phyloP scores from a whole-genome alignment of 2,329 filamentous ascomycete genomes.

The Epichloe brachyelytri region DNA sequence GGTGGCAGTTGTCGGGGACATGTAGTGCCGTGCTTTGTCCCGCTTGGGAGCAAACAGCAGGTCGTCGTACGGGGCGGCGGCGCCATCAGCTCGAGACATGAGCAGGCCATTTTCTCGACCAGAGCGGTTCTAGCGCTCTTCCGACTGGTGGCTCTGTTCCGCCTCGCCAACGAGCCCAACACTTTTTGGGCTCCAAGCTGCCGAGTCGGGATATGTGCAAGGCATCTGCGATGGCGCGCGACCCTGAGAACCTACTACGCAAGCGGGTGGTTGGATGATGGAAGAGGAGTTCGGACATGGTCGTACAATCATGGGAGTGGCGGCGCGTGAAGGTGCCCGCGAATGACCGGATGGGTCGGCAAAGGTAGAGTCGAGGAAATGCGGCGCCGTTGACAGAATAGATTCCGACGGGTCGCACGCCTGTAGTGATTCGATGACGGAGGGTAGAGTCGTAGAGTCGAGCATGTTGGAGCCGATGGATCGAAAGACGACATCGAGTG shows the following conservation, averaged over 20 bases:
- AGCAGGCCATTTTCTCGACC: constrained; percentile 5
- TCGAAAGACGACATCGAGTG: constrained; percentile 79
- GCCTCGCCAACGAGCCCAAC: constrained; percentile 29
- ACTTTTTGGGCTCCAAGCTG: constrained; percentile 26
- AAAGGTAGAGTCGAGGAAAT: constrained; percentile 70
- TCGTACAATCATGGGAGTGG: constrained; percentile 57
- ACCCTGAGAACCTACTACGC: constrained; percentile 12
- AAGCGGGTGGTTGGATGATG: constrained; percentile 10
- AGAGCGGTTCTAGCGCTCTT: constrained; percentile 19
- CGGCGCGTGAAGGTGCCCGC: constrained; percentile 49
- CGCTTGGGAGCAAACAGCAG: constrained; percentile 20
- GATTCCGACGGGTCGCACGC: constrained; percentile 73
- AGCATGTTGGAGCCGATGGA: constrained; percentile 63
- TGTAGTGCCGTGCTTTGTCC: constrained; percentile 18
- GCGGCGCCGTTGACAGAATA: constrained; percentile 56
- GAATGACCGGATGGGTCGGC: constrained; percentile 46
- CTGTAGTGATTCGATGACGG: constrained; percentile 60
- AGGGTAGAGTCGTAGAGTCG: constrained; percentile 42
- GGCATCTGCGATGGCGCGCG: constrained; percentile 8
- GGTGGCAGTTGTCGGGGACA: constrained; percentile 33
- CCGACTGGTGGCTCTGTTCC: constrained; percentile 13
- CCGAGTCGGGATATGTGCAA: constrained; percentile 19
- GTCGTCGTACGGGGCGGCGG: background rate
- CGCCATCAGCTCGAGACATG: background rate
- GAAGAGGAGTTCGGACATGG: constrained; percentile 18